phyloP scores from a whole-genome alignment of 148 eudicot genomes.

The Fagopyrum homotropicum region DNA sequence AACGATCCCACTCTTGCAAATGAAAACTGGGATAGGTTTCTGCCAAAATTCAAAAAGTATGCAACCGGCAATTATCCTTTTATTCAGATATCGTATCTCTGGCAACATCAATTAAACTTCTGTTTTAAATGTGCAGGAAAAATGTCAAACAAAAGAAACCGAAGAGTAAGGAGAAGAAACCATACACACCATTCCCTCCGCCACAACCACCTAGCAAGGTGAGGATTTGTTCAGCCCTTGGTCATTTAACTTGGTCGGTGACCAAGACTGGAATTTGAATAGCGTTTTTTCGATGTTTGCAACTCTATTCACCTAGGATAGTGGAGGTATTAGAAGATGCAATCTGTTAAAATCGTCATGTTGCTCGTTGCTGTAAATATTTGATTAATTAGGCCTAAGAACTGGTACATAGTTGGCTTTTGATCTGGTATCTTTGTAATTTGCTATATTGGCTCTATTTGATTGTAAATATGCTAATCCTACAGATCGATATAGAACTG shows the following conservation, averaged over 20 bases:
- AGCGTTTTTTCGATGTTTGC: not conserved
- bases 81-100: not conserved
- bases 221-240: constrained; percentile 15
- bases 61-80: constrained; percentile 9
- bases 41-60: constrained; percentile 86
- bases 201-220: constrained; percentile 94
- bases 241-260: not conserved
- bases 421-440: not conserved
- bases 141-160: constrained; percentile 87
- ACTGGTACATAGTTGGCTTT: not conserved
- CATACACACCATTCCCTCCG: constrained; percentile 92
- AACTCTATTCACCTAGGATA: not conserved
- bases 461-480: not conserved
- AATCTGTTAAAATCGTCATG: not conserved
- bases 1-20: constrained; percentile 79
- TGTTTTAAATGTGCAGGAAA: constrained; percentile 46
- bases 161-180: constrained; percentile 78
- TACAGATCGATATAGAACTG: constrained; percentile 66
- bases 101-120: not conserved
- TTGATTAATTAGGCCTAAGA: not conserved
- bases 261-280: not conserved
- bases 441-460: not conserved
- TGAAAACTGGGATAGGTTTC: constrained; percentile 96
- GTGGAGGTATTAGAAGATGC: not conserved
- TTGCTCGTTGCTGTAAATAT: not conserved